phyloP scores from a whole-genome alignment of 768 basidiomycete species.

The Lentinula aciculospora region DNA sequence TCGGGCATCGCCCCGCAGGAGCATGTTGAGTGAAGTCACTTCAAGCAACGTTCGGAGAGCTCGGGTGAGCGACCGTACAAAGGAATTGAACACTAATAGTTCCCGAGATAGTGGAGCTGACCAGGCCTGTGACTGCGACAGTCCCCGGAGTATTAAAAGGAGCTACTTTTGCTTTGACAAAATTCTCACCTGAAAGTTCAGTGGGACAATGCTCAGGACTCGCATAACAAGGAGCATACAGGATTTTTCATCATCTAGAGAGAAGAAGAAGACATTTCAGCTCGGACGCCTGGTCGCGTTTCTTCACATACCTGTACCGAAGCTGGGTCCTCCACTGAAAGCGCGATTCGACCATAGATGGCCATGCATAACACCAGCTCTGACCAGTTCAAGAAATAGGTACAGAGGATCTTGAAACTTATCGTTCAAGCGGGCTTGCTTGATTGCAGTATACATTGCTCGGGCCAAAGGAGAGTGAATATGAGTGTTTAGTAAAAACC shows the following conservation, averaged over 20 bases:
- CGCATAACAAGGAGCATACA: constrained; percentile 96
- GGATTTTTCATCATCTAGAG: constrained; percentile 85
- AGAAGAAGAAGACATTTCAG: neutral
- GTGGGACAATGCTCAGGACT: constrained; percentile 89
- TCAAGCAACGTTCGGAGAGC: constrained; percentile 88
- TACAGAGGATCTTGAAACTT: constrained; percentile 98
- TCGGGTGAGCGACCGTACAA: constrained; percentile 86
- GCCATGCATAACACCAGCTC: constrained; percentile 96
- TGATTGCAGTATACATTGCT: constrained; percentile 83
- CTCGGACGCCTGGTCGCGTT: neutral
- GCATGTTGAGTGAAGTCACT: constrained; percentile 88
- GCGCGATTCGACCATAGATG: constrained; percentile 84
- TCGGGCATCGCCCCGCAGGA: constrained; percentile 84
- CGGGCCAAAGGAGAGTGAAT: constrained; percentile 85
- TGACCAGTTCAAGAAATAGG: constrained; percentile 89
- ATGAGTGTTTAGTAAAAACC: constrained; percentile 87
- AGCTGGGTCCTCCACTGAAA: constrained; percentile 93
- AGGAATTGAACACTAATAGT: constrained; percentile 96
- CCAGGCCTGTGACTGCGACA: constrained; percentile 78
- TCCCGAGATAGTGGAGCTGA: constrained; percentile 95
- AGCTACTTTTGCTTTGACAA: neutral
- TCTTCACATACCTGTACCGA: constrained; percentile 68
- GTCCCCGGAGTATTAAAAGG: neutral
- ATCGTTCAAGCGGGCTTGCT: constrained; percentile 81
- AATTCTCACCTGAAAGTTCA: constrained; percentile 81